phyloP scores from a whole-genome alignment of 2,329 filamentous ascomycete genomes.

The Lasiodiplodia gonubiensis region DNA sequence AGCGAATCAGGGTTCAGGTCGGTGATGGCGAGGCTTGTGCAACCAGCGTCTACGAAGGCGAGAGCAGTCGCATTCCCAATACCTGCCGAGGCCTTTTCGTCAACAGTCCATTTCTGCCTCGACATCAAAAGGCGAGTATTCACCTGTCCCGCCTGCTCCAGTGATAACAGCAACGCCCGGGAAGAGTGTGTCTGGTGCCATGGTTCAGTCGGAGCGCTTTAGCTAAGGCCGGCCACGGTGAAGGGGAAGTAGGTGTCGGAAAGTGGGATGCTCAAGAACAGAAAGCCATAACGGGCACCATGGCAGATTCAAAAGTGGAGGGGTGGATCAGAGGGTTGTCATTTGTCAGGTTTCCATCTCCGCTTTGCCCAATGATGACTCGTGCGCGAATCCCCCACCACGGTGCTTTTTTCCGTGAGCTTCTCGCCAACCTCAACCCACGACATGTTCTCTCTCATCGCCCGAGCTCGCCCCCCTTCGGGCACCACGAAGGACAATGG shows the following conservation, averaged over 20 bases:
- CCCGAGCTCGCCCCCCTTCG: neutral
- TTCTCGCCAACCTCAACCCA: no score
- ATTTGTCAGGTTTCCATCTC: neutral
- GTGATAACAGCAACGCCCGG: slow-evolving; percentile 43
- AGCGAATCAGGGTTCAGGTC: slow-evolving; percentile 56
- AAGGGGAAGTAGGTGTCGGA: neutral
- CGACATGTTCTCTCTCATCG: neutral
- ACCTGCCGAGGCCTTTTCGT: slow-evolving; percentile 45
- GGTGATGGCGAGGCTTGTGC: slow-evolving; percentile 59
- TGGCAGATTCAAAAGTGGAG: slow-evolving; percentile 14
- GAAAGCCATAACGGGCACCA: slow-evolving; percentile 2
- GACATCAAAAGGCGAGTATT: neutral
- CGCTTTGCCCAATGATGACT: neutral
- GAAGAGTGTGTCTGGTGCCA: slow-evolving; percentile 29
- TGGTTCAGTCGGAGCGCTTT: neutral
- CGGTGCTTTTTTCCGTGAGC: neutral
- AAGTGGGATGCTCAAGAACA: neutral
- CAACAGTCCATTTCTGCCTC: neutral
- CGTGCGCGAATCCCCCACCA: neutral
- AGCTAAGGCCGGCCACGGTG: neutral
- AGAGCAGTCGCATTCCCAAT: slow-evolving; percentile 62
- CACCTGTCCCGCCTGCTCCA: slow-evolving; percentile 44
- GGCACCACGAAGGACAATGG: neutral
- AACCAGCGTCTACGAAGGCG: slow-evolving; percentile 59
- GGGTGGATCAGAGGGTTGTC: neutral